A percentile compares a stretch with the other conserved stretches of the same genome.
These are phyloP conservation scores for Trichophyton rubrum DNA, from an alignment of 2,329 filamentous ascomycete genomes.

Conservation along the genomic window DNA sequence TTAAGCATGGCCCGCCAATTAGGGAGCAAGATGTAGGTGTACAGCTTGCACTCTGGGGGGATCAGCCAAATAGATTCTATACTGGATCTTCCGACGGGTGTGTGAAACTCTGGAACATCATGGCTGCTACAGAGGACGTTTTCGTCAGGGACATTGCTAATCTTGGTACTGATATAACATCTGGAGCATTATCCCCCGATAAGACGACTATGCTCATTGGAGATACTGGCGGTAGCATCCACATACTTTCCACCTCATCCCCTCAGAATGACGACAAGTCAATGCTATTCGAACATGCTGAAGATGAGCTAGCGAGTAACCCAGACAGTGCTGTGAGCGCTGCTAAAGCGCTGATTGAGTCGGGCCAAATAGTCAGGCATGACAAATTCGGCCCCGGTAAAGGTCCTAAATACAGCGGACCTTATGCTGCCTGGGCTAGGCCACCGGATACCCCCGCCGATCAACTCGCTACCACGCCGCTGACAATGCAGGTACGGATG, in stretches of 20 bases:
- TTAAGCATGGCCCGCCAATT: constrained; percentile 41
- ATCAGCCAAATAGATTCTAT: constrained; percentile 41
- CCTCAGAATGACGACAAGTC: constrained; percentile 14
- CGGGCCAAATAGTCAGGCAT: constrained; percentile 25
- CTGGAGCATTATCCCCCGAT: constrained; percentile 45
- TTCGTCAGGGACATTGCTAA: constrained; percentile 39
- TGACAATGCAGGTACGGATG: constrained; percentile 19
- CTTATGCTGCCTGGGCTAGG: constrained; percentile 31
- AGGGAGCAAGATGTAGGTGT: constrained; percentile 47
- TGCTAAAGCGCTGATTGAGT: constrained; percentile 21
- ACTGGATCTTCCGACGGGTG: constrained; percentile 50
- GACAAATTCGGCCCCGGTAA: constrained; percentile 29
- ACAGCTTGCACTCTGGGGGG: constrained; percentile 47
- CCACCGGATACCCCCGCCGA: constrained; percentile 16
- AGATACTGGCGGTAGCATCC: constrained; percentile 44
- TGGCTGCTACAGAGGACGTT: constrained; percentile 38
- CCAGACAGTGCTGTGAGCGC: constrained; percentile 15
- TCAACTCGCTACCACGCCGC: constrained; percentile 16
- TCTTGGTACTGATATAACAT: constrained; percentile 44
- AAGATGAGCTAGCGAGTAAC: neutral
- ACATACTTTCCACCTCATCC: constrained; percentile 35
- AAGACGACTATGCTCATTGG: constrained; percentile 44
- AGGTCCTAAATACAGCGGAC: constrained; percentile 30
- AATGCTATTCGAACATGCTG: constrained; percentile 16
- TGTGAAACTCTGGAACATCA: constrained; percentile 49